Evolutionary conservation across 163 green algal species (phyloP).

Genomic region (Trebouxiophyceae sp.): DNA sequence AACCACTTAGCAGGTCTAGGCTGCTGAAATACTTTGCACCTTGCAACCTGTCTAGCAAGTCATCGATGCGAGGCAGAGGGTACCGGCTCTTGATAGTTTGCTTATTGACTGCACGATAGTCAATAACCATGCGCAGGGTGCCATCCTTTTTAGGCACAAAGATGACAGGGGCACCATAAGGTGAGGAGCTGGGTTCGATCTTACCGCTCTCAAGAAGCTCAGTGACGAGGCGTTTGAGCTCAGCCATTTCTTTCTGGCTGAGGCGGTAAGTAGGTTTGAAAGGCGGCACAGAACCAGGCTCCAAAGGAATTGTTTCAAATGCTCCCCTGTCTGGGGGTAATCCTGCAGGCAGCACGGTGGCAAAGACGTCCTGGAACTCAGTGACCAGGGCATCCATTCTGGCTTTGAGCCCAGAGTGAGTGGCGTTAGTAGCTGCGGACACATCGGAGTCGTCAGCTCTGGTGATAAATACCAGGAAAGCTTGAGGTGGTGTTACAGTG

Average conservation of each 20-base stretch:
- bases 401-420: background rate
- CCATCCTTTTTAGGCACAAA: conserved; percentile 53
- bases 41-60: conserved; percentile 44
- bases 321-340: conserved; percentile 11
- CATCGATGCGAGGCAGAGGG: conserved; percentile 56
- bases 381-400: background rate
- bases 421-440: background rate
- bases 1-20: conserved; percentile 51
- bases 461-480: background rate
- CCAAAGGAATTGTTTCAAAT: conserved; percentile 16
- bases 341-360: background rate
- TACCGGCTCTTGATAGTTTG: conserved; percentile 46
- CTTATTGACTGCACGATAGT: conserved; percentile 61
- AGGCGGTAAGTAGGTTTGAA: conserved; percentile 13
- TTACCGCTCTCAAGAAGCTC: conserved; percentile 30
- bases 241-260: conserved; percentile 18
- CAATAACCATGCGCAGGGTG: conserved; percentile 47
- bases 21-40: conserved; percentile 36
- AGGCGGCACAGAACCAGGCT: background rate
- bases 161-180: conserved; percentile 43
- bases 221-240: conserved; percentile 31
- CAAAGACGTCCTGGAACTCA: conserved; percentile 8
- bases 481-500: background rate
- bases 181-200: conserved; percentile 35
- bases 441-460: background rate